Percentiles rank a stretch among this genome's conserved stretches.
Evolutionary conservation across 345 rosid species (phyloP).

Genomic region (Populus alba): DNA sequence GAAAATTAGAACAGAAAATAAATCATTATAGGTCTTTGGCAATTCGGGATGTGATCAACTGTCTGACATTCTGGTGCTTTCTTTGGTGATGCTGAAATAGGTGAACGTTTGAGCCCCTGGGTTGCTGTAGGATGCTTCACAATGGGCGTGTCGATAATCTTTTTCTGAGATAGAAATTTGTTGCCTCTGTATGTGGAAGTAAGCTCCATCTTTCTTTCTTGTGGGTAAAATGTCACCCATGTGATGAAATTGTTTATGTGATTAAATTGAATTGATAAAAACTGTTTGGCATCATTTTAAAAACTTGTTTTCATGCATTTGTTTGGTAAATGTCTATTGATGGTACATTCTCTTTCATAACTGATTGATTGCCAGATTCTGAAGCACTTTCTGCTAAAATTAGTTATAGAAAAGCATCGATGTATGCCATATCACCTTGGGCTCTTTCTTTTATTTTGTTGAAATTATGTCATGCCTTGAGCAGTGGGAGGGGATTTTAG

Average conservation of each 20-base stretch:
- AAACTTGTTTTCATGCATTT: conserved; percentile 13
- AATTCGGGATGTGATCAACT: background rate
- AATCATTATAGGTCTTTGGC: background rate
- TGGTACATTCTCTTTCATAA: background rate
- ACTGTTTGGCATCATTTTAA: background rate
- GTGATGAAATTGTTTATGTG: background rate
- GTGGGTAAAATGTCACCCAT: background rate
- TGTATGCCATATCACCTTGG: background rate
- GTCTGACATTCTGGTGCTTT: conserved; percentile 1
- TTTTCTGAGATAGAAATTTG: conserved; percentile 49
- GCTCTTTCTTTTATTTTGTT: background rate
- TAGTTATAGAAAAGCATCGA: background rate
- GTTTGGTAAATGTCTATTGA: conserved; percentile 6
- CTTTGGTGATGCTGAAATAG: conserved; percentile 37
- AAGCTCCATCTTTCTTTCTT: conserved; percentile 19
- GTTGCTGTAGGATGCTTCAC: conserved; percentile 83
- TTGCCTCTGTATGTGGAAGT: conserved; percentile 17
- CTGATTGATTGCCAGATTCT: background rate
- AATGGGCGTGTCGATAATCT: conserved; percentile 81
- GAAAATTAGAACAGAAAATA: background rate
- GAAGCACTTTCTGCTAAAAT: background rate
- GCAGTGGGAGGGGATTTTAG: background rate
- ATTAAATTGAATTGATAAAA: background rate
- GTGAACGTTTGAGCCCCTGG: conserved; percentile 97
- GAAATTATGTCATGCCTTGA: background rate